Percentiles rank a stretch among this genome's conserved stretches.
These are phyloP conservation scores for Fusarium sp. DNA, from an alignment of 2,329 filamentous ascomycete genomes.

Conservation along the genomic window DNA sequence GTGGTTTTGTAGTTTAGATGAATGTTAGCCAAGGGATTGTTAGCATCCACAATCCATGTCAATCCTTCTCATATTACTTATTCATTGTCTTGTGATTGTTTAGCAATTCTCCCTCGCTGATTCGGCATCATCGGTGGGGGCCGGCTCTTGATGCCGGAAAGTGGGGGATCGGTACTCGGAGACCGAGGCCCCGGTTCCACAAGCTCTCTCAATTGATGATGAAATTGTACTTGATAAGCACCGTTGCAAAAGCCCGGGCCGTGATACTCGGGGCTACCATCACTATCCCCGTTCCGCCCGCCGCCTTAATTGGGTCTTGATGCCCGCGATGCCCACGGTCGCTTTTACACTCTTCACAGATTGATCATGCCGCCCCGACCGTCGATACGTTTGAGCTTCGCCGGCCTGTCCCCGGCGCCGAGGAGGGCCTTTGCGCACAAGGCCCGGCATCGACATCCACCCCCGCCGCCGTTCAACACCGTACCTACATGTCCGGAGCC, in stretches of 20 bases:
- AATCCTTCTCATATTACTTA: not conserved
- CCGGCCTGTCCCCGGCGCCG: constrained; percentile 10
- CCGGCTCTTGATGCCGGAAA: constrained; percentile 32
- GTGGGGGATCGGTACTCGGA: constrained; percentile 39
- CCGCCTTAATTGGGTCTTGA: not conserved
- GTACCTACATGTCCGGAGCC: constrained; percentile 76
- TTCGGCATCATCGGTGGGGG: constrained; percentile 31
- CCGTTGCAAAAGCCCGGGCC: constrained; percentile 25
- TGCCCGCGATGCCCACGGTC: not conserved
- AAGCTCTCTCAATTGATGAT: constrained; percentile 25
- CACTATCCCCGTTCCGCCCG: not conserved
- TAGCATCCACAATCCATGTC: not conserved
- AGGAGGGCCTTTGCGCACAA: constrained; percentile 31
- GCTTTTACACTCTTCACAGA: not conserved
- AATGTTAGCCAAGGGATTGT: not conserved
- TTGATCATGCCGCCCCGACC: constrained; percentile 32
- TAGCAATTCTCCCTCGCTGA: constrained; percentile 21
- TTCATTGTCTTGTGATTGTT: not conserved
- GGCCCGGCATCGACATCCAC: constrained; percentile 29
- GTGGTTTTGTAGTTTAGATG: constrained; percentile 17
- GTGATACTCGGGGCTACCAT: constrained; percentile 24
- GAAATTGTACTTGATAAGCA: constrained; percentile 8
- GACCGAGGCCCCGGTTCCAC: constrained; percentile 34
- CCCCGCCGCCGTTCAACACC: constrained; percentile 55
- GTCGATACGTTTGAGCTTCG: constrained; percentile 29